Evolutionary conservation across 2,329 filamentous ascomycete species (phyloP).

Genomic region (Colletotrichum musicola): DNA sequence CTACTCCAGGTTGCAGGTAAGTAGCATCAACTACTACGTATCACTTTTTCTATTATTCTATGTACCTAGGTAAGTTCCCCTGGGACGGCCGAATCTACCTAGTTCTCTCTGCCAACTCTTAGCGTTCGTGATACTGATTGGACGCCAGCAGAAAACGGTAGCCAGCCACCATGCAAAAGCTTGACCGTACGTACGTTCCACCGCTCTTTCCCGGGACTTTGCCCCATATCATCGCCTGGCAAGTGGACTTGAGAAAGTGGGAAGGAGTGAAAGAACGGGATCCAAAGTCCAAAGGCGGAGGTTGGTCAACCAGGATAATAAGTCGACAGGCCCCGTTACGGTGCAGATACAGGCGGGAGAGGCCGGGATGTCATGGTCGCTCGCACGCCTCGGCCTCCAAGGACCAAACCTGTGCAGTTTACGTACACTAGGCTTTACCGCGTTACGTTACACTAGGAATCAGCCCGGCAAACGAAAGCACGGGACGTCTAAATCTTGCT

Average conservation of each 20-base stretch:
- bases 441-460: too few species aligned
- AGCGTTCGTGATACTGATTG: not conserved
- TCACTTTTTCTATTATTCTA: too few species aligned
- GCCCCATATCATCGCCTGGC: too few species aligned
- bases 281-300: not conserved
- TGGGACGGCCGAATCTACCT: not conserved
- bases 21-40: too few species aligned
- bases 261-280: too few species aligned
- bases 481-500: too few species aligned
- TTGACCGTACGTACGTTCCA: slow-evolving; percentile 19
- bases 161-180: slow-evolving; percentile 2
- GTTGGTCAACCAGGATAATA: not conserved
- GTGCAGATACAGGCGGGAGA: slow-evolving; percentile 7
- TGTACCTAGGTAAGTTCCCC: not conserved
- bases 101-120: slow-evolving; percentile 8
- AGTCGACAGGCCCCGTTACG: not conserved
- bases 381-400: not conserved
- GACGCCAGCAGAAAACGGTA: not conserved
- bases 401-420: too few species aligned
- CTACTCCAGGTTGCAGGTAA: too few species aligned
- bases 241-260: too few species aligned
- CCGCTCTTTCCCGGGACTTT: slow-evolving; percentile 16
- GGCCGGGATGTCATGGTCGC: slow-evolving; percentile 20
- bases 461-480: too few species aligned
- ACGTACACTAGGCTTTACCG: too few species aligned